These are phyloP conservation scores for Pseudozyma thailandica DNA, from an alignment of 1,284 basidiomycete genomes.

Conservation along the genomic window DNA sequence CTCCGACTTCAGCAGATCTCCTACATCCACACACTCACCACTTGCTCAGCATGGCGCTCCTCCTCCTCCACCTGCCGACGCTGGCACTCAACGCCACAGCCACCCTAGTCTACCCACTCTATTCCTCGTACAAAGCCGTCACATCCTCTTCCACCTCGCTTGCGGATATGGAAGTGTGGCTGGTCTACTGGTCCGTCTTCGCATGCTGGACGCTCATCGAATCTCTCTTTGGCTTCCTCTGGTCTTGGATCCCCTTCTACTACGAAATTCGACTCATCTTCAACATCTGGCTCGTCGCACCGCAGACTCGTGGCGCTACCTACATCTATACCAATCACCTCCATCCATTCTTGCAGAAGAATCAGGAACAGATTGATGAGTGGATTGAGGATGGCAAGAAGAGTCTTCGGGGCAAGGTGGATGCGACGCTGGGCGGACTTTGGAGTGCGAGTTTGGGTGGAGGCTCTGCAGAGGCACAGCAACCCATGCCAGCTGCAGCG, in stretches of 20 bases:
- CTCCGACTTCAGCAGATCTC: no score
- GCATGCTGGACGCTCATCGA: constrained; percentile 52
- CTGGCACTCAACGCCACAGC: constrained; percentile 45
- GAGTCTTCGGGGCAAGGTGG: constrained; percentile 2
- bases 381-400: constrained; percentile 71
- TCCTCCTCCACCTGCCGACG: constrained; percentile 53
- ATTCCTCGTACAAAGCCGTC: constrained; percentile 60
- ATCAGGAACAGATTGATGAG: constrained; percentile 84
- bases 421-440: constrained; percentile 16
- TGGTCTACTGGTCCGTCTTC: constrained; percentile 64
- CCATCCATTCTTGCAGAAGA: constrained; percentile 79
- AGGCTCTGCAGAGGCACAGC: not conserved
- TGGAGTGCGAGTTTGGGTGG: constrained; percentile 16
- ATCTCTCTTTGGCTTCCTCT: constrained; percentile 55
- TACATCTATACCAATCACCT: constrained; percentile 81
- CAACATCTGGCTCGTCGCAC: constrained; percentile 62
- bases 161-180: constrained; percentile 60
- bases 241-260: constrained; percentile 64
- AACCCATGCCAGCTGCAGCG: not conserved
- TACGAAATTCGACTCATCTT: constrained; percentile 57
- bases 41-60: constrained; percentile 37
- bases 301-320: constrained; percentile 74
- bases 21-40: not conserved
- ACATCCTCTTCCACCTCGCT: constrained; percentile 47
- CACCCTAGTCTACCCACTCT: constrained; percentile 59